Evolutionary conservation across 768 basidiomycete species (phyloP), one percentile per base, ranked within the genome.

Genomic region (Boletus fagicola): DNA sequence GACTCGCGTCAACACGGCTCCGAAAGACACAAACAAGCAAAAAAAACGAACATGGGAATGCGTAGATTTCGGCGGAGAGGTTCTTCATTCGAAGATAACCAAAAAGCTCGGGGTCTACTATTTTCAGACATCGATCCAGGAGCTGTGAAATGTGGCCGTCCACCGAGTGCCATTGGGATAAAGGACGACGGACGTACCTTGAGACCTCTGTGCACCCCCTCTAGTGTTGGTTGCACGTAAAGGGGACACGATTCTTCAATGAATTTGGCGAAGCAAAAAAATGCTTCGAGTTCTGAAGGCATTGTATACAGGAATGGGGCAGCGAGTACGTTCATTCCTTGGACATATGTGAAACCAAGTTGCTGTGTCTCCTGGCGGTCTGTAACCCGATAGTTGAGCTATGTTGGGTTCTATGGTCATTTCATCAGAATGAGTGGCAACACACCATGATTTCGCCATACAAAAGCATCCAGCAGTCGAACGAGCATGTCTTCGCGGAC

Each of bases 321-420:
- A 22, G 95, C 94, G 36, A 99, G 85, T 48, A 98, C 97, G 70
- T 99, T 99, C 94, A 97, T 98, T 31, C 97, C 97, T 74, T 99
- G 96, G 10, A 99, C 95, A 66, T 98, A 99, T 31, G 92, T 94
- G 73, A 98, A 97, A 10, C 84, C 91, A 42, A 92, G 80, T 56
- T 85, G 86, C n/a, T 89, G 83, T 1, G 77, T 78, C 65, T 92
- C 89, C 72, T 88, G 86, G 61, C 85, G 79, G 65, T 93, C 91
- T 93, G 62, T 10, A 58, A 38, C 49, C 28, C 26, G 28, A 53
- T 20, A 30, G 20, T 33, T 30, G 16, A 45, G 53, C 16, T 26
- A 28, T 33, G 36, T 33, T 47, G 18, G 30, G 33, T 15, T 30
- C 31, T 20, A 35, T 20, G 9, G 20, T 46, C 24, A 35, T n/a